phyloP scores from a whole-genome alignment of 208 protist species.

The Leishmania lainsoni region DNA sequence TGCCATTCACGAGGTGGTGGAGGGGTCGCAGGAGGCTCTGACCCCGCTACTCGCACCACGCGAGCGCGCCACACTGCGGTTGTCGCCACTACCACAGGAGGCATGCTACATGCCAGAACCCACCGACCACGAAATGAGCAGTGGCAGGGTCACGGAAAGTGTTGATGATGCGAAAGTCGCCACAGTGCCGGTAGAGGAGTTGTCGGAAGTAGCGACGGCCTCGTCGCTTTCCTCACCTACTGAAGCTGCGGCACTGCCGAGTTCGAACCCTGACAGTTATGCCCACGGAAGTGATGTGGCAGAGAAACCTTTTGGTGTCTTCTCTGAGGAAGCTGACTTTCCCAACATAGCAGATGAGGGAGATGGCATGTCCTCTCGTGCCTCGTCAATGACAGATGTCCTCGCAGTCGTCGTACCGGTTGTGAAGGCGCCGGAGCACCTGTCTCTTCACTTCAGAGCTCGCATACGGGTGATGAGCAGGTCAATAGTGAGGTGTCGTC shows the following conservation, averaged over 20 bases:
- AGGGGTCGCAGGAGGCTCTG: not conserved
- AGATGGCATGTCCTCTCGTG: not conserved
- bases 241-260: not conserved
- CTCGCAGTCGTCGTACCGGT: not conserved
- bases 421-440: not conserved
- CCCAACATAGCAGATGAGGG: not conserved
- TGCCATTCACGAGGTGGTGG: not conserved
- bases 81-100: not conserved
- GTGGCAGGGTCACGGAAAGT: not conserved
- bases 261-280: not conserved
- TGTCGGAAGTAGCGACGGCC: not conserved
- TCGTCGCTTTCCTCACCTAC: not conserved
- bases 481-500: not conserved
- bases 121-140: not conserved
- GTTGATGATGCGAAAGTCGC: not conserved
- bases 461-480: not conserved
- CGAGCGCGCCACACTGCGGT: slow-evolving; percentile 17
- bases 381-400: not conserved
- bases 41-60: slow-evolving; percentile 17
- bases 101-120: not conserved
- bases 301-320: not conserved
- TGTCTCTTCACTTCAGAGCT: not conserved
- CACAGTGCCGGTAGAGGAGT: not conserved
- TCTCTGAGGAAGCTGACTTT: not conserved
- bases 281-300: too few relatives aligned